Evolutionary conservation across 352 stramenopile species (phyloP).

Genomic region (Phytophthora foliorum): DNA sequence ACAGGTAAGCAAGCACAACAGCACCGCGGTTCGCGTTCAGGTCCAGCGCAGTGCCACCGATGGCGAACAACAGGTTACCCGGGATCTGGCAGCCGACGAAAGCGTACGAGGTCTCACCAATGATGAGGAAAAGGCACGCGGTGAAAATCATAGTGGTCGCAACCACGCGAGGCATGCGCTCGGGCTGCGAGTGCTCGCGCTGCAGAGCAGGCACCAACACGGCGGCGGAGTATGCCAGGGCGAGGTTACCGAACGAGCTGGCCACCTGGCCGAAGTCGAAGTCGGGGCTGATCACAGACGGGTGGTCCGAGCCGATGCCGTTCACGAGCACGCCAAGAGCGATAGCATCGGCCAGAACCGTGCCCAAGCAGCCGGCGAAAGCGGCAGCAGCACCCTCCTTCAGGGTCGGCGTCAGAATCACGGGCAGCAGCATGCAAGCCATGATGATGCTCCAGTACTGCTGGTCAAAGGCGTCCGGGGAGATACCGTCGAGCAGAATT

Average conservation of each 20-base stretch:
- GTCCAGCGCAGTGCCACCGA: constrained; percentile 53
- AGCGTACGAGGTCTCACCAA: constrained; percentile 50
- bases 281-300: constrained; percentile 44
- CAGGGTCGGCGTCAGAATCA: constrained; percentile 68
- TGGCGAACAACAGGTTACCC: constrained; percentile 69
- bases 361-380: constrained; percentile 65
- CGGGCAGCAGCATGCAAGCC: constrained; percentile 55
- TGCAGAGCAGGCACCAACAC: constrained; percentile 71
- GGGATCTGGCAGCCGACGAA: constrained; percentile 73
- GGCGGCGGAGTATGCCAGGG: constrained; percentile 64
- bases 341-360: constrained; percentile 64
- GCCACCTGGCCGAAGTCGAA: constrained; percentile 58
- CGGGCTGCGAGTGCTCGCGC: constrained; percentile 67
- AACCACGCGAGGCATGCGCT: constrained; percentile 67
- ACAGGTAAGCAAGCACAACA: constrained; percentile 65
- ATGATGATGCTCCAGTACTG: constrained; percentile 75
- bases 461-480: constrained; percentile 54
- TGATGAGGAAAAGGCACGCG: constrained; percentile 59
- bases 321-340: constrained; percentile 50
- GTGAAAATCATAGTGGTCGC: constrained; percentile 59
- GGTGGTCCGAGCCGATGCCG: constrained; percentile 55
- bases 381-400: constrained; percentile 67
- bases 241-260: constrained; percentile 70
- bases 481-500: constrained; percentile 64
- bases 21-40: constrained; percentile 55